Conservation (phyloP, 257 asterid genomes). For the Capsicum baccatum region DNA sequence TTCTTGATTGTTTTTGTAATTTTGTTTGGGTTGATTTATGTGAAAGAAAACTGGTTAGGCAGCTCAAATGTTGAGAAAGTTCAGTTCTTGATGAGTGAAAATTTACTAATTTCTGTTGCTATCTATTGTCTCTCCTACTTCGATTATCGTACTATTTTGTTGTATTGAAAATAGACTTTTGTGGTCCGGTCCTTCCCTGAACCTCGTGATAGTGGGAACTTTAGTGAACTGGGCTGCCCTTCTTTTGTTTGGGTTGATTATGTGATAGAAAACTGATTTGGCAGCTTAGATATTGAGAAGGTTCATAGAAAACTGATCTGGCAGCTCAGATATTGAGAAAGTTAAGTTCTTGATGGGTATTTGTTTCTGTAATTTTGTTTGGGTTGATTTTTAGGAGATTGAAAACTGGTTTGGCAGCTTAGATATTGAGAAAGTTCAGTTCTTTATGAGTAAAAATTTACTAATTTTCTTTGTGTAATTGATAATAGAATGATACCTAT, state of each 20-base stretch:
- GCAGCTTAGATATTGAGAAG: neutral
- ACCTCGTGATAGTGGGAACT: too few species aligned
- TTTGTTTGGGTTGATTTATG: constrained; percentile 12
- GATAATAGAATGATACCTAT: neutral
- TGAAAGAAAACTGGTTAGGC: neutral
- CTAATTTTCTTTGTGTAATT: neutral
- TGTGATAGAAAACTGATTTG: neutral
- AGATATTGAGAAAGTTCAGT: constrained; percentile 1
- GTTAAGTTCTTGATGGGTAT: too few species aligned
- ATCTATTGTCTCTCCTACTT: too few species aligned
- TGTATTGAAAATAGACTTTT: too few species aligned
- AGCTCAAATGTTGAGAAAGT: neutral
- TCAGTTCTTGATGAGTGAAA: neutral
- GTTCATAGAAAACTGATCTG: neutral
- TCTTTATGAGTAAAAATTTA: neutral
- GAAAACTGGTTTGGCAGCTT: neutral
- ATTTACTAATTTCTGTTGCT: neutral
- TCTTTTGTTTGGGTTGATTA: neutral
- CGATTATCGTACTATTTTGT: too few species aligned
- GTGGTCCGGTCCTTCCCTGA: too few species aligned
- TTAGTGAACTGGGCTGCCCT: too few species aligned
- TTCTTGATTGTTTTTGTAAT: neutral
- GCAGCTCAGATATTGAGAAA: too few species aligned
- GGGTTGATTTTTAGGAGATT: neutral
- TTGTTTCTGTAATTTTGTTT: neutral